These are phyloP conservation scores for Globisporangium ultimum DNA, from an alignment of 352 stramenopile species.

Conservation along the genomic window DNA sequence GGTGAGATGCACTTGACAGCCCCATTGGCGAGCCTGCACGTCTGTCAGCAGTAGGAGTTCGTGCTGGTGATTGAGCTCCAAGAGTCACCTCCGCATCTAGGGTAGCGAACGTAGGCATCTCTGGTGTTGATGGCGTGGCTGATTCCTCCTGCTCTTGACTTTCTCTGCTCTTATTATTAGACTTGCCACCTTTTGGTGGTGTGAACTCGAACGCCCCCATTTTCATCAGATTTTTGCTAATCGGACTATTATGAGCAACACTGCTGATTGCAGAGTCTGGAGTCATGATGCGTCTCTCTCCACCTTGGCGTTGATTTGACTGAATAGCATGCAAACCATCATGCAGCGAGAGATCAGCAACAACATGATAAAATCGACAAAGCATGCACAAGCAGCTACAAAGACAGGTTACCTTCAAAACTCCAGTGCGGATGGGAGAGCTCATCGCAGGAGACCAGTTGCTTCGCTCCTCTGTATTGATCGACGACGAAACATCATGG, in stretches of 20 bases:
- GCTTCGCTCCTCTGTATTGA: slow-evolving; percentile 40
- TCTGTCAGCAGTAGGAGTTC: not conserved
- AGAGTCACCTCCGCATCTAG: slow-evolving; percentile 27
- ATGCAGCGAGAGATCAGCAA: not conserved
- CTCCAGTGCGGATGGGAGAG: slow-evolving; percentile 44
- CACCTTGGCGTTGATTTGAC: slow-evolving; percentile 15
- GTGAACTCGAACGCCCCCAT: slow-evolving; percentile 78
- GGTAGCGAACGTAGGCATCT: slow-evolving; percentile 60
- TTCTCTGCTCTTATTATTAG: slow-evolving; percentile 20
- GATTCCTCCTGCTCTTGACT: slow-evolving; percentile 16
- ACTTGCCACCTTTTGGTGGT: slow-evolving; percentile 35
- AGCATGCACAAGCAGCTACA: not conserved
- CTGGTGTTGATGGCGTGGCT: slow-evolving; percentile 36
- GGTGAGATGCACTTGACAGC: slow-evolving; percentile 22
- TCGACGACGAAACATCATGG: slow-evolving; percentile 36
- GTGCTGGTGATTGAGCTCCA: slow-evolving; percentile 11
- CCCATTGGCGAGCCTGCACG: slow-evolving; percentile 7
- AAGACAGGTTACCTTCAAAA: slow-evolving; percentile 34
- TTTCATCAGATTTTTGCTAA: slow-evolving; percentile 82
- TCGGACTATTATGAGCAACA: slow-evolving; percentile 54
- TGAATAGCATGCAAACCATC: not conserved
- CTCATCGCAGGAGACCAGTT: slow-evolving; percentile 57
- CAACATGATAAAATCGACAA: not conserved
- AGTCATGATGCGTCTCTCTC: slow-evolving; percentile 29
- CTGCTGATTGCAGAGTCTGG: slow-evolving; percentile 74